Evolutionary conservation across 2,329 filamentous ascomycete species (phyloP).

Genomic region (Dryadomyces quercus-mongolicae): DNA sequence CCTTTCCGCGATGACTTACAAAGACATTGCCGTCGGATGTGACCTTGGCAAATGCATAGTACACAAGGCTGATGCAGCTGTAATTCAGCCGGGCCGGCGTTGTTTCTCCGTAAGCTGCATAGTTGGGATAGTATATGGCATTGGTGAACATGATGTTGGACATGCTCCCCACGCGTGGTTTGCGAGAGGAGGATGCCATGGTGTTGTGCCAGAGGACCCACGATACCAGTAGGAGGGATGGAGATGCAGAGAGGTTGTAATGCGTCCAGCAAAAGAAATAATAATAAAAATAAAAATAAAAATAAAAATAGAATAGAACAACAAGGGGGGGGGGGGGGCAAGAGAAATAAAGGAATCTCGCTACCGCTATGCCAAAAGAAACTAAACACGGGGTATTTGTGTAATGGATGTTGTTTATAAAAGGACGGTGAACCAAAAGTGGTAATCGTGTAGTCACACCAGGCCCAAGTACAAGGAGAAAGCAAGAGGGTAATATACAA

Average conservation of each 20-base stretch:
- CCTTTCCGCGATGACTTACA: slow-evolving; percentile 37
- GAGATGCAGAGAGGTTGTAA: neutral
- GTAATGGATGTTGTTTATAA: neutral
- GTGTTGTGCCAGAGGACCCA: slow-evolving; percentile 2
- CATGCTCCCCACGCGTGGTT: slow-evolving; percentile 32
- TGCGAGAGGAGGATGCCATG: slow-evolving; percentile 29
- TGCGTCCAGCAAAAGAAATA: neutral
- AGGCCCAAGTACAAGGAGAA: neutral
- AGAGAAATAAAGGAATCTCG: neutral
- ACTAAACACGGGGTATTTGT: neutral
- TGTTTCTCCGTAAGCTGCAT: slow-evolving; percentile 58
- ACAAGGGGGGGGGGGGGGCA: neutral
- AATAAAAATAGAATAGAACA: neutral
- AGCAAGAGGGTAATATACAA: neutral
- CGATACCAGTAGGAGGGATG: neutral
- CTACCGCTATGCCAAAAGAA: neutral
- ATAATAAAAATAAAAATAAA: neutral
- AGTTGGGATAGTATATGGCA: slow-evolving; percentile 77
- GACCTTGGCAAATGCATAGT: slow-evolving; percentile 72
- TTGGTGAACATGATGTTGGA: slow-evolving; percentile 51
- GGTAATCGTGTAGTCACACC: neutral
- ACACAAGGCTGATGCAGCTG: slow-evolving; percentile 67
- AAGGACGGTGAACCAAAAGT: neutral
- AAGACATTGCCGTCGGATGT: slow-evolving; percentile 61
- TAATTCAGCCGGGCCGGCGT: slow-evolving; percentile 65